Conservation (phyloP, 495 filamentous ascomycete genomes). For the Lophiotrema nucula region DNA sequence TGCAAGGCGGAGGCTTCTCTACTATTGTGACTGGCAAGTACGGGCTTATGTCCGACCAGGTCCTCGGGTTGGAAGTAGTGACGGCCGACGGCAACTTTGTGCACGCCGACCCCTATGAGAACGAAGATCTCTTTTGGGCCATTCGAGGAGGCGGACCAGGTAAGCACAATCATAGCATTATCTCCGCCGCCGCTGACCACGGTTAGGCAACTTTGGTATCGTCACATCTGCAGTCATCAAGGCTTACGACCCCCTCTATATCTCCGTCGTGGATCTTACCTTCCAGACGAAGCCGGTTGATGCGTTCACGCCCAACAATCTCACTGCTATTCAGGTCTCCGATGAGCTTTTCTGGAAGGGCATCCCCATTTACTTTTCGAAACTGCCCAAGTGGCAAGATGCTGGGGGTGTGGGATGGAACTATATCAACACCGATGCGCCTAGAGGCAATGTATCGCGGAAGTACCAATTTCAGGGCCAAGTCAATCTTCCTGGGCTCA, state of each 20-base stretch:
- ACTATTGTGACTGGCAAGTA: constrained; percentile 8
- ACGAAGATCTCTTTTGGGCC: constrained; percentile 30
- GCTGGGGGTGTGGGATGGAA: constrained; percentile 26
- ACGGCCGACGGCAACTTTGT: constrained; percentile 30
- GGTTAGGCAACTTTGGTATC: constrained; percentile 25
- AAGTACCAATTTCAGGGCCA: constrained; percentile 8
- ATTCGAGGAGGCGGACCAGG: constrained; percentile 27
- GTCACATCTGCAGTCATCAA: constrained; percentile 29
- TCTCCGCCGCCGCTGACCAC: not conserved
- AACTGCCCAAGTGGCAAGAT: constrained; percentile 7
- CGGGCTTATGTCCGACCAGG: constrained; percentile 25
- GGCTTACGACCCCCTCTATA: constrained; percentile 6
- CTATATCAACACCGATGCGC: constrained; percentile 6
- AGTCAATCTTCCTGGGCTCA: constrained; percentile 4
- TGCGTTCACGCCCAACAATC: not conserved
- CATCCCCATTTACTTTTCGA: constrained; percentile 17
- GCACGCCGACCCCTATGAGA: constrained; percentile 22
- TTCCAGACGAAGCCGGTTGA: not conserved
- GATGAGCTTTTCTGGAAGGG: constrained; percentile 18
- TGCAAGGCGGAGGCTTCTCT: constrained; percentile 26
- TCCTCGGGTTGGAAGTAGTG: constrained; percentile 25
- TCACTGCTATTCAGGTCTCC: not conserved
- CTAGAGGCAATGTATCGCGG: not conserved
- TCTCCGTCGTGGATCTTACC: not conserved
- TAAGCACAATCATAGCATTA: constrained; percentile 1